Evolutionary conservation across 305 asterid species (phyloP), one percentile per base, ranked within the genome.

Genomic region (Fraxinus latifolia): DNA sequence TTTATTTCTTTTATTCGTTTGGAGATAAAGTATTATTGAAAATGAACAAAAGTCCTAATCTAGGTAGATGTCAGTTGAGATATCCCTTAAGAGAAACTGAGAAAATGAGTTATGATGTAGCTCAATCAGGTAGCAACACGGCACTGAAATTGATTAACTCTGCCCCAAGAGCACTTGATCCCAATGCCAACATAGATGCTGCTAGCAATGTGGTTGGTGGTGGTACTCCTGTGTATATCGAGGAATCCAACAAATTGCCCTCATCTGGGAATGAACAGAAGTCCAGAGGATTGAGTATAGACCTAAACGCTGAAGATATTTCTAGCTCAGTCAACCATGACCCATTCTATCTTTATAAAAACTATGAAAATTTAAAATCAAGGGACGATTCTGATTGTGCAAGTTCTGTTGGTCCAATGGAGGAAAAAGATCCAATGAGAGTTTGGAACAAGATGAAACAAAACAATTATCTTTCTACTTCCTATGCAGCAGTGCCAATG

Each of bases 391-490:
- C 82, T 76, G 92, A 89, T 78, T 86, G 90, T 78, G 88, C 82
- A 7, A 90, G 93, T 82, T 88, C 93, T 3, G 83, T 82, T 79
- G 92, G 91, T 44, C 88, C 89, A 7, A 31, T 83, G 84, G 88
- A 87, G 42, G 90, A 76, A 62, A 87, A 84, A 29, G 91, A 90
- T 77, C 86, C 91, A 44, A 82, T 83, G 85, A 84, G 82, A 68
- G 75, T 87, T 31, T 87, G 91, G 90, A 90, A 84, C 36, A 90
- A 88, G 77, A 88, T 88, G 91, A 90, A 90, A 79, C 89, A 87
- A 82, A 90, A 90, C 44, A 89, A 91, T 32, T 88, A 82, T 76
- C 79, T 90, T 23, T 87, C 91, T 15, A 62, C 88, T 32, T 81
- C 89, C 32, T 90, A 86, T 23, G 91, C 90, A 44, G 87, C 82